These are phyloP conservation scores for Hylodesmum podocarpum DNA, from an alignment of 306 rosid genomes.

Conservation along the genomic window DNA sequence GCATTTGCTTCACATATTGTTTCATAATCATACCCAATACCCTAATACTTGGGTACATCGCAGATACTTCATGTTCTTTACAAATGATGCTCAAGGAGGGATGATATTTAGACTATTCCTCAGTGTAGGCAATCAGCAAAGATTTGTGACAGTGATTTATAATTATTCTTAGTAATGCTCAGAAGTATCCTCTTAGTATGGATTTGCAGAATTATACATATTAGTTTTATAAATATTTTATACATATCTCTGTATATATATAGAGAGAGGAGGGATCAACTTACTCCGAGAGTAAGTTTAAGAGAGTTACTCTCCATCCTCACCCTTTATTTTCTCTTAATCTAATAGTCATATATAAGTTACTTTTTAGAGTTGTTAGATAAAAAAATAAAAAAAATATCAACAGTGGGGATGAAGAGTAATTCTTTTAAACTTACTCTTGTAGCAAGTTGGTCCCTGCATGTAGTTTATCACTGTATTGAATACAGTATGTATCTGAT, in stretches of 20 bases:
- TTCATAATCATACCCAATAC: neutral
- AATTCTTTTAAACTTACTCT: too few relatives aligned
- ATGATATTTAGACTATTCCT: neutral
- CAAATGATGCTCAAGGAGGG: neutral
- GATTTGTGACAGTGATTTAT: neutral
- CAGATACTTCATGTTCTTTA: neutral
- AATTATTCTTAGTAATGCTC: neutral
- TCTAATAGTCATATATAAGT: too few relatives aligned
- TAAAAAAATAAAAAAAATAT: too few relatives aligned
- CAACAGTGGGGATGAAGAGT: too few relatives aligned
- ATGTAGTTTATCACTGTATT: neutral
- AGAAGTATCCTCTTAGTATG: neutral
- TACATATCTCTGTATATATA: neutral
- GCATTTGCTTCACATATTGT: neutral
- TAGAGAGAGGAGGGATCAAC: too few relatives aligned
- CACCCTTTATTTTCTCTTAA: too few relatives aligned
- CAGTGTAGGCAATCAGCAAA: neutral
- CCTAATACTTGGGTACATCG: neutral
- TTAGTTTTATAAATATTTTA: neutral
- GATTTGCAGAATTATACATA: neutral
- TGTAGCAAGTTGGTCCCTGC: too few relatives aligned
- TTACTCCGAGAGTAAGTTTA: too few relatives aligned
- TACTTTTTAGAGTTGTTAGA: too few relatives aligned
- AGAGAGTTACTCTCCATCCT: too few relatives aligned
- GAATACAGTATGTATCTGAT: neutral